A percentile compares a stretch with the other conserved stretches of the same genome.
Conservation (phyloP, 2,329 filamentous ascomycete species). For the Rutstroemia sp. region DNA sequence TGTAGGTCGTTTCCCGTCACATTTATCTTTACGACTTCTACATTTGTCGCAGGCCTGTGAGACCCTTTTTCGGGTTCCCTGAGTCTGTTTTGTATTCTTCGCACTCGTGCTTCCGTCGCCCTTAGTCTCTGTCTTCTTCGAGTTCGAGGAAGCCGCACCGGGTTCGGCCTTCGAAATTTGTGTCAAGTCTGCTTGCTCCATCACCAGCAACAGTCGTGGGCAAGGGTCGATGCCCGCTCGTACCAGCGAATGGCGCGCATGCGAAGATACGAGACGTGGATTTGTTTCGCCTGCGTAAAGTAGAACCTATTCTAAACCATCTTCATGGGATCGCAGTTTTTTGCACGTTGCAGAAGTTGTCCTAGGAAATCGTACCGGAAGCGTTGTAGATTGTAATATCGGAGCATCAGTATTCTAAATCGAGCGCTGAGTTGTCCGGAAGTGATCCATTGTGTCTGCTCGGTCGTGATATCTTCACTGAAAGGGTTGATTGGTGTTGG, state of each 20-base stretch:
- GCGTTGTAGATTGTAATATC: too few species aligned
- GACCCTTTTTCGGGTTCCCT: slow-evolving; percentile 31
- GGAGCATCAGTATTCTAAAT: too few species aligned
- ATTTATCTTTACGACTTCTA: slow-evolving; percentile 49
- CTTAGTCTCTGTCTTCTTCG: slow-evolving; percentile 12
- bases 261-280: neutral
- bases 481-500: neutral
- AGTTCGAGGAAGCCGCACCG: neutral
- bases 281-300: neutral
- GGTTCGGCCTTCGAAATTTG: neutral
- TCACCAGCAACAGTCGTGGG: slow-evolving; percentile 1
- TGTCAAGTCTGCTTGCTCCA: slow-evolving; percentile 4
- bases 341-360: neutral
- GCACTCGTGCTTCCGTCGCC: neutral
- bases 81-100: slow-evolving; percentile 16
- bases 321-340: neutral
- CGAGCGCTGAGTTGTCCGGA: too few species aligned
- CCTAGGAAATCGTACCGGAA: too few species aligned
- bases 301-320: neutral
- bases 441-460: neutral
- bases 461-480: neutral
- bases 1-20: slow-evolving; percentile 49
- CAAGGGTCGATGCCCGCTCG: slow-evolving; percentile 5
- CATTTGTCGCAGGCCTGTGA: slow-evolving; percentile 49
- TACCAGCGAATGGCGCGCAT: neutral